phyloP scores from a whole-genome alignment of 2,329 filamentous ascomycete genomes.

The Venturia nashicola region DNA sequence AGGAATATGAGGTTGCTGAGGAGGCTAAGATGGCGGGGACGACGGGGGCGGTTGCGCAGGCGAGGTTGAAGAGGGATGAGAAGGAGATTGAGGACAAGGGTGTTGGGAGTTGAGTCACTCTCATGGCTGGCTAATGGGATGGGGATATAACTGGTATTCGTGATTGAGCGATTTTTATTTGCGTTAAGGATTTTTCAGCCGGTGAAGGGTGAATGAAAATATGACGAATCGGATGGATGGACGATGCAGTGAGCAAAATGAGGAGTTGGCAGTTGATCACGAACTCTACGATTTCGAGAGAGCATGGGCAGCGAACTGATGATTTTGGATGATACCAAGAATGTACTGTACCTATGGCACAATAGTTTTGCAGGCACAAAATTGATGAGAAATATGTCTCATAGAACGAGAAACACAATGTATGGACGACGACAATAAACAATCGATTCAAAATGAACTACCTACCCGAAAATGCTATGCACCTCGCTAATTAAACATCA shows the following conservation, averaged over 20 bases:
- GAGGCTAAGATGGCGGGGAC: constrained; percentile 6
- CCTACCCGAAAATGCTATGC: background rate
- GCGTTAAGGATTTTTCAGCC: background rate
- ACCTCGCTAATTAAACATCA: background rate
- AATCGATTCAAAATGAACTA: background rate
- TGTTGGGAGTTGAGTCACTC: background rate
- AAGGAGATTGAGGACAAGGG: background rate
- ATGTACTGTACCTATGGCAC: too few relatives aligned
- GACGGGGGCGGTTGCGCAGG: constrained; percentile 7
- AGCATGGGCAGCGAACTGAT: too few relatives aligned
- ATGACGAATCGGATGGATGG: background rate
- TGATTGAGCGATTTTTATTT: background rate
- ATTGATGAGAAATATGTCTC: background rate
- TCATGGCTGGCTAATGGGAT: too few relatives aligned
- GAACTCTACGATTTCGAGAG: too few relatives aligned
- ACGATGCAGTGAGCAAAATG: background rate
- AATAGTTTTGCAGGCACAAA: background rate
- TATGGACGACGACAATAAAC: too few relatives aligned
- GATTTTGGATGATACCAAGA: too few relatives aligned
- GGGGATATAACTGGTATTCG: background rate
- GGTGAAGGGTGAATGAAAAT: background rate
- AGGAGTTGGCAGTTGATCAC: too few relatives aligned
- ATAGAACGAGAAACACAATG: background rate
- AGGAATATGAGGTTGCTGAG: constrained; percentile 28
- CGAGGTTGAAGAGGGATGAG: constrained; percentile 2